Conservation (phyloP, 2,329 filamentous ascomycete genomes). For the Nemania diffusa region DNA sequence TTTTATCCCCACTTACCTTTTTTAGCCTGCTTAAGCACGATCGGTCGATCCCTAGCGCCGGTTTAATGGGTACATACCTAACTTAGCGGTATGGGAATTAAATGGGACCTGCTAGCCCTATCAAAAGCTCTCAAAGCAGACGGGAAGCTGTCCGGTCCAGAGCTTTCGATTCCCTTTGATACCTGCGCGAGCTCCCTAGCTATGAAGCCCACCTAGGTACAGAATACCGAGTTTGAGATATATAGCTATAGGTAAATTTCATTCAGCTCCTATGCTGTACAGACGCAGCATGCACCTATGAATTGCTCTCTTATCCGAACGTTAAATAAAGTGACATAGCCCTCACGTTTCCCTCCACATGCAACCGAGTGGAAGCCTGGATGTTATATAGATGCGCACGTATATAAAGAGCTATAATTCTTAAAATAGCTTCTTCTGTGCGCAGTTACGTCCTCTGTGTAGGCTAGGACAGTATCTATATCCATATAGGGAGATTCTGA, state of each 20-base stretch:
- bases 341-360: neutral
- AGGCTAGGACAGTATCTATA: neutral
- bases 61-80: neutral
- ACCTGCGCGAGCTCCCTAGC: neutral
- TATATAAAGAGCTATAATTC: neutral
- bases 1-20: constrained; percentile 41
- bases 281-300: neutral
- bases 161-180: too few relatives aligned
- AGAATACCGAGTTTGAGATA: neutral
- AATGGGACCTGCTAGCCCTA: constrained; percentile 5
- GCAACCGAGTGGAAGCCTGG: neutral
- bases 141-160: neutral
- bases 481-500: constrained; percentile 10
- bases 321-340: neutral
- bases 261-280: too few relatives aligned
- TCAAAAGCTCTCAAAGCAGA: constrained; percentile 1
- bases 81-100: constrained; percentile 1
- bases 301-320: neutral
- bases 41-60: constrained; percentile 39
- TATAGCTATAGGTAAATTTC: too few relatives aligned
- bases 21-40: constrained; percentile 38
- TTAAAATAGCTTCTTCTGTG: neutral
- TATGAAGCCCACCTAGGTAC: neutral
- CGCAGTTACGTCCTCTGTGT: neutral
- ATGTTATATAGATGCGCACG: neutral